These are phyloP conservation scores for Fusarium citri DNA, from an alignment of 2,329 filamentous ascomycete species.

Conservation along the genomic window DNA sequence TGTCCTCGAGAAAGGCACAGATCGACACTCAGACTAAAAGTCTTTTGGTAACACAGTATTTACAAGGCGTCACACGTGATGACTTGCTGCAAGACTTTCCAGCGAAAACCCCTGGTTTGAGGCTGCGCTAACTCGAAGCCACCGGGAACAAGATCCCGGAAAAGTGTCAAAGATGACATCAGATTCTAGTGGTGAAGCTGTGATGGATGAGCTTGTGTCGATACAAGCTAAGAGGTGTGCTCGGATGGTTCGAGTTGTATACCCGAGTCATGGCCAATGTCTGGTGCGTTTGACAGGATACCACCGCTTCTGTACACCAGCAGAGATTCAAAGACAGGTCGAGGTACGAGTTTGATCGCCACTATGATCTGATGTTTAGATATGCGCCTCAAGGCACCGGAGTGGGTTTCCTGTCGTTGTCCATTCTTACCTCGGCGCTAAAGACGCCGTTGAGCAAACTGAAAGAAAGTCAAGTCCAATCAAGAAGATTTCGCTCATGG, in stretches of 20 bases:
- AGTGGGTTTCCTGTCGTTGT: too few relatives aligned
- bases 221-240: background rate
- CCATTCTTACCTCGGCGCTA: background rate
- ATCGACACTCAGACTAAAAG: conserved; percentile 6
- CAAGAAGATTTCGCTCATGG: background rate
- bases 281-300: background rate
- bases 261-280: background rate
- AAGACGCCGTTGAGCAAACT: too few relatives aligned
- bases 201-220: background rate
- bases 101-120: conserved; percentile 11
- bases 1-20: conserved; percentile 12
- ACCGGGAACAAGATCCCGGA: conserved; percentile 10
- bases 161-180: conserved; percentile 21
- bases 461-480: background rate
- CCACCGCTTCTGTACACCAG: fast-evolving
- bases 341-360: background rate
- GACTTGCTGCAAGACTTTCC: background rate
- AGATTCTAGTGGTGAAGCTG: background rate
- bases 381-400: background rate
- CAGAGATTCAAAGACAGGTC: background rate
- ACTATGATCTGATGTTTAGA: background rate
- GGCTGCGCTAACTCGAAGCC: conserved; percentile 15
- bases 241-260: background rate
- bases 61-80: background rate
- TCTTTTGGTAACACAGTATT: background rate